Base-by-base conservation (phyloP, 371 early-diverging fungal species). In the Fennellomyces sp. region DNA sequence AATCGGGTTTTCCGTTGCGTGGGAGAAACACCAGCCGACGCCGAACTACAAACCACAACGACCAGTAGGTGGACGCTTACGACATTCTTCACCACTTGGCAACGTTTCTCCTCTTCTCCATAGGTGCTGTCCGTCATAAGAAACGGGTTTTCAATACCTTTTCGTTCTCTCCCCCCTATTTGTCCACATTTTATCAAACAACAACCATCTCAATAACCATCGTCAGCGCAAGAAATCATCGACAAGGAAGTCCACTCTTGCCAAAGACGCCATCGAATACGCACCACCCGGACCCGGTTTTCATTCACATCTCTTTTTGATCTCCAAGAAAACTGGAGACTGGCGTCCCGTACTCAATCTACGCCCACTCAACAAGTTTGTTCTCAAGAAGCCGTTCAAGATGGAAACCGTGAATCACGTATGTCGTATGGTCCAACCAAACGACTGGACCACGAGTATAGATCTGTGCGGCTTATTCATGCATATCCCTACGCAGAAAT, bases 321-420 rank as follows among this genome's bases (percentile, higher is more conserved):
- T 70, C n/a, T 56, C 49, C 56, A 70, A 64, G 49, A 56, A 61
- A 31, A 64, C 51, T 10, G 70, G 66, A 8, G 66, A 50, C 21
- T 48, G 50, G 3, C 56, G 60, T 11, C 66, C 66, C 10, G 58
- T 60, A 13, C 51, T 70, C 60, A 70, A 70, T 56, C 56, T 70
- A 28, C 25, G 53, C 3, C 55, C 54, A 13, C 56, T 70, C 28
- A 70, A 66, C 47, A 25, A 57, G 25, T 55, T 41, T 49, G 15
- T 66, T 29, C 1, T 17, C 6, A 31, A 39, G 15, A 52, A 6
- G 0, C 56, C 56, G 21, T 72, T 72, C 67, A 65, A 64, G 30
- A 70, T 65, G 74, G 68, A 69, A 27, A 59, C 60, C 3, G 8
- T 68, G 1, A 31, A 55, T 17, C 48, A 48, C 48, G n/a, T n/a